These are phyloP conservation scores for Phycomyces blakesleeanus DNA, from an alignment of 192 early-diverging fungal species.

Conservation along the genomic window DNA sequence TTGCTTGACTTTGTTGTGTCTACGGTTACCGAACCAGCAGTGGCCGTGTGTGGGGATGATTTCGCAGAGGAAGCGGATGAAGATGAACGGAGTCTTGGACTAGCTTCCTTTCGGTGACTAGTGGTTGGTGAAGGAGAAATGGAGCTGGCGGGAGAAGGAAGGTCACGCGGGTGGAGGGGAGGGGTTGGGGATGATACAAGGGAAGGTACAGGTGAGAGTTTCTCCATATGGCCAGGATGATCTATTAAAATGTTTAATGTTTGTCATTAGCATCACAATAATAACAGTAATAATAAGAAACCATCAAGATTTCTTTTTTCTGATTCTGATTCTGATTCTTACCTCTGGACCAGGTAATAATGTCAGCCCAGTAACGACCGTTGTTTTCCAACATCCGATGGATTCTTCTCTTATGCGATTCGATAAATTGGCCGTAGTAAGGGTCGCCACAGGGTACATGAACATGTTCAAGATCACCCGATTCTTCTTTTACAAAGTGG, in stretches of 20 bases:
- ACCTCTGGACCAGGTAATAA: constrained; percentile 21
- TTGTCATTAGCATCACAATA: too few relatives aligned
- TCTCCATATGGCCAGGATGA: constrained; percentile 6
- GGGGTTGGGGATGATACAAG: constrained; percentile 18
- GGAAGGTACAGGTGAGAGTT: constrained; percentile 17
- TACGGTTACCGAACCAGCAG: constrained; percentile 4
- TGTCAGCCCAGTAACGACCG: constrained; percentile 28
- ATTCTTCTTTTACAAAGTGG: constrained; percentile 23
- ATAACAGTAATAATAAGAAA: too few relatives aligned
- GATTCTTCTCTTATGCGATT: constrained; percentile 27
- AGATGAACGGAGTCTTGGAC: background rate
- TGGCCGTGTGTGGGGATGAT: background rate
- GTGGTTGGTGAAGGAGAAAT: constrained; percentile 1
- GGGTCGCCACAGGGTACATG: constrained; percentile 30
- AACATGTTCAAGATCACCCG: constrained; percentile 24
- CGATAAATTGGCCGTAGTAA: constrained; percentile 20
- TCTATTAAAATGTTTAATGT: constrained; percentile 3
- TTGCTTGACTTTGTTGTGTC: constrained; percentile 16
- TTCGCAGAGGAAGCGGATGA: constrained; percentile 12
- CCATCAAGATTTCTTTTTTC: too few relatives aligned
- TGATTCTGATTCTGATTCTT: too few relatives aligned
- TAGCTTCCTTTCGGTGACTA: background rate
- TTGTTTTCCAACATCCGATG: constrained; percentile 30
- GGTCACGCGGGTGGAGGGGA: constrained; percentile 6
- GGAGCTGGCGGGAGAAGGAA: background rate